Percentiles rank a stretch among this genome's conserved stretches.
phyloP scores from a whole-genome alignment of 1,284 basidiomycete genomes.

The Cutaneotrichosporon daszewskae region DNA sequence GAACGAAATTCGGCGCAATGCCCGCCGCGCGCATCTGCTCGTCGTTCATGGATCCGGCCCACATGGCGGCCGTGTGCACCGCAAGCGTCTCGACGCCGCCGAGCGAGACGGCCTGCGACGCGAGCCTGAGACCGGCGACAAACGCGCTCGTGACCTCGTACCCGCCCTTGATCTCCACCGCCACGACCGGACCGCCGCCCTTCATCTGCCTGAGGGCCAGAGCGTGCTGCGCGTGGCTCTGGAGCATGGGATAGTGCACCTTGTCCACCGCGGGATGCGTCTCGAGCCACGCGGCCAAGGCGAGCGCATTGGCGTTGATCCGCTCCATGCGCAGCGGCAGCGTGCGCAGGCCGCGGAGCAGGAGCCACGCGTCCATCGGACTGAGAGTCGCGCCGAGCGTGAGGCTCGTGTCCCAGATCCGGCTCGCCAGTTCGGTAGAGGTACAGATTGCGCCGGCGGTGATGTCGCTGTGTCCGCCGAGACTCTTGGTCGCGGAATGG shows the following conservation, averaged over 20 bases:
- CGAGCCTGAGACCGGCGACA: conserved; percentile 9
- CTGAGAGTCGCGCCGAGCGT: conserved; percentile 11
- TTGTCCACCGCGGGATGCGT: conserved; percentile 3
- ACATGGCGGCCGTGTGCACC: conserved; percentile 15
- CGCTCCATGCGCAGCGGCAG: conserved; percentile 11
- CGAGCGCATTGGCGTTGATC: conserved; percentile 13
- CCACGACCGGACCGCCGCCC: conserved; percentile 11
- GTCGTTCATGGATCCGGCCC: conserved; percentile 11
- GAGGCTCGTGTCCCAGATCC: conserved; percentile 11
- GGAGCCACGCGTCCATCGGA: conserved; percentile 14
- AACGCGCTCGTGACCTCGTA: conserved; percentile 9
- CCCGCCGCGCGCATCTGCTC: conserved; percentile 10
- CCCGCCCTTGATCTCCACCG: conserved; percentile 6
- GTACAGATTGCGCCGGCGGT: conserved; percentile 14
- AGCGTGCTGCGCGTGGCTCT: conserved; percentile 9
- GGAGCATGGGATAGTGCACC: conserved; percentile 12
- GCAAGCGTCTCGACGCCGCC: conserved; percentile 14
- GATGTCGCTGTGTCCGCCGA: conserved; percentile 14
- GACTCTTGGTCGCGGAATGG: conserved; percentile 11
- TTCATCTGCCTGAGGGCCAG: conserved; percentile 12
- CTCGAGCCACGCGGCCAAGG: conserved; percentile 10
- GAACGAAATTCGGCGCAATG: conserved; percentile 14
- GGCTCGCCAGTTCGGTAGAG: neutral
- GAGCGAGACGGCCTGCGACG: conserved; percentile 10
- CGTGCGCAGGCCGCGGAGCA: conserved; percentile 11